Conservation (phyloP, 192 early-diverging fungal species). For the Kappamyces sp. region DNA sequence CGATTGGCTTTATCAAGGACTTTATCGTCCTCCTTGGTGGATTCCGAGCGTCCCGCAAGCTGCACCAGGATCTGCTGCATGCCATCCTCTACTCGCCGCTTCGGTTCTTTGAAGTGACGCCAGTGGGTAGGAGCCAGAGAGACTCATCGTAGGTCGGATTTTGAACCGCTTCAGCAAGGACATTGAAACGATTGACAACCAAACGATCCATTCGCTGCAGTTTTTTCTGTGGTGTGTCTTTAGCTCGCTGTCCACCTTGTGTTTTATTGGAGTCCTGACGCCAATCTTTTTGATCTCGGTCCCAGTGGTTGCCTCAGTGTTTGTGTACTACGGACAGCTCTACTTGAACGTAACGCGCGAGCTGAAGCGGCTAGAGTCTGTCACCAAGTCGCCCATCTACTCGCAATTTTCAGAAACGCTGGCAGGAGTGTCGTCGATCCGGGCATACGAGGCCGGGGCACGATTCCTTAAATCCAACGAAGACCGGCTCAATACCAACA, state of each 20-base stretch:
- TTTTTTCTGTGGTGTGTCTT: constrained; percentile 21
- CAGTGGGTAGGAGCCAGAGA: constrained; percentile 28
- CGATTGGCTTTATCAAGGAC: constrained; percentile 3
- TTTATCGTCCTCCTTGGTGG: constrained; percentile 7
- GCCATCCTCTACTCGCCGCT: constrained; percentile 35
- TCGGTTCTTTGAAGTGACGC: constrained; percentile 64
- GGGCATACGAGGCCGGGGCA: constrained; percentile 30
- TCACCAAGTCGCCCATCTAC: constrained; percentile 44
- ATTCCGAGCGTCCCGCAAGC: constrained; percentile 19
- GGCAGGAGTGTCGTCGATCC: constrained; percentile 31
- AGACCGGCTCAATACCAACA: constrained; percentile 57
- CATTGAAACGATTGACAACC: constrained; percentile 53
- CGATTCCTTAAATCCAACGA: constrained; percentile 47
- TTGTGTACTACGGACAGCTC: constrained; percentile 58
- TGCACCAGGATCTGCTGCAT: constrained; percentile 31
- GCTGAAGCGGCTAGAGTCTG: constrained; percentile 46
- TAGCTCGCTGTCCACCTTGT: constrained; percentile 11
- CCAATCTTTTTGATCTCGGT: constrained; percentile 14
- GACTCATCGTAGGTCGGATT: constrained; percentile 37
- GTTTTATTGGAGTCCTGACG: constrained; percentile 46
- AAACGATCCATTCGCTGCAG: constrained; percentile 13
- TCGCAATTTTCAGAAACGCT: constrained; percentile 75
- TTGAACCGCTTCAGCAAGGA: constrained; percentile 83
- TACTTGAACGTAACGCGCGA: constrained; percentile 33
- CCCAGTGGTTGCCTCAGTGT: constrained; percentile 26